A percentile compares a stretch with the other conserved stretches of the same genome.
Conservation (phyloP, 495 filamentous ascomycete genomes). For the Lasiosphaeria ovina region DNA sequence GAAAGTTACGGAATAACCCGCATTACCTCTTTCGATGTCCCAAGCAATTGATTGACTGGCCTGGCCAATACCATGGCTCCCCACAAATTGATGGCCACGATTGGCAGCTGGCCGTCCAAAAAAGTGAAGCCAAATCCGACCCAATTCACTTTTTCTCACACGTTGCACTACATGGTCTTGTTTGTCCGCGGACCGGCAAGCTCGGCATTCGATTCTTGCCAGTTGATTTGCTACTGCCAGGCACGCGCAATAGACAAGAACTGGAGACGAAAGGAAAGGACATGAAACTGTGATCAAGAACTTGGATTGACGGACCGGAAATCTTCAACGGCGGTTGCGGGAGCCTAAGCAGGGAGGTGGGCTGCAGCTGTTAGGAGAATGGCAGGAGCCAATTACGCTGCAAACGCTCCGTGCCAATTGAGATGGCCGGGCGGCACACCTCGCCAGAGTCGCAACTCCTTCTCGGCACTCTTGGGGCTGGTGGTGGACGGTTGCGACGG, state of each 20-base stretch:
- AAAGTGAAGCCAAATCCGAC: neutral
- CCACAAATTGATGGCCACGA: too few relatives aligned
- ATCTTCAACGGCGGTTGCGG: neutral
- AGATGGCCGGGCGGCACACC: neutral
- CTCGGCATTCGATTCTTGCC: neutral
- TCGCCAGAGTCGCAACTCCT: neutral
- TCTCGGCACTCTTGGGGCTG: neutral
- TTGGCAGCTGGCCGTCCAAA: too few relatives aligned
- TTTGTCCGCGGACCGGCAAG: neutral
- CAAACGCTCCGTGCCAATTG: constrained; percentile 17
- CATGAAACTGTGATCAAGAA: too few relatives aligned
- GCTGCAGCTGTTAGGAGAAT: neutral
- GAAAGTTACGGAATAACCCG: too few relatives aligned
- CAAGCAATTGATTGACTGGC: too few relatives aligned
- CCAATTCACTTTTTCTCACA: too few relatives aligned
- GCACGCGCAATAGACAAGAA: neutral
- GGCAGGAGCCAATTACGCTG: constrained; percentile 2
- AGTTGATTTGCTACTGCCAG: too few relatives aligned
- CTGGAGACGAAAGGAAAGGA: neutral
- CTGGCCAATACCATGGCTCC: too few relatives aligned
- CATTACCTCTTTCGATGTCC: too few relatives aligned
- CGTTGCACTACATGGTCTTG: neutral
- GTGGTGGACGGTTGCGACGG: neutral
- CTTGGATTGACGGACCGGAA: neutral
- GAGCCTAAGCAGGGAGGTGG: neutral